phyloP scores from a whole-genome alignment of 2,329 filamentous ascomycete species.

The Cadophora gregata region DNA sequence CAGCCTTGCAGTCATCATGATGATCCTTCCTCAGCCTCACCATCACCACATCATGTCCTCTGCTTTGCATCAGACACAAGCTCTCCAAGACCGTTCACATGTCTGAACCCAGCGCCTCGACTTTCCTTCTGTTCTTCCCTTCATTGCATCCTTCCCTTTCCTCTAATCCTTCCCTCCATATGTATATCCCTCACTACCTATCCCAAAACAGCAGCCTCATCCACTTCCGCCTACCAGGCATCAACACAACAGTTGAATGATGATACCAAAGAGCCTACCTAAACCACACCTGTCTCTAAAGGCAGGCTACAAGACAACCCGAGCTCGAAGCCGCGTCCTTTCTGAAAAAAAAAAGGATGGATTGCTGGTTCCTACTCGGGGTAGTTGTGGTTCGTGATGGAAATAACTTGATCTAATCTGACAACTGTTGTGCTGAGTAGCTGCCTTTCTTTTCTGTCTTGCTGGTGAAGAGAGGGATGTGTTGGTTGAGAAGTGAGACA shows the following conservation, averaged over 20 bases:
- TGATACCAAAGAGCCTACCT: slow-evolving; percentile 42
- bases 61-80: neutral
- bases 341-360: neutral
- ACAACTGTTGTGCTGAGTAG: slow-evolving; percentile 31
- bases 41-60: neutral
- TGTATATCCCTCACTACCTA: neutral
- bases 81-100: neutral
- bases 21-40: slow-evolving; percentile 16
- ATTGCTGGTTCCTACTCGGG: slow-evolving; percentile 36
- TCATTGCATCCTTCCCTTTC: neutral
- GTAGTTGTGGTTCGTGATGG: slow-evolving; percentile 36
- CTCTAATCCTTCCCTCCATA: neutral
- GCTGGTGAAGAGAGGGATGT: no score
- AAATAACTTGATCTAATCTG: slow-evolving; percentile 46
- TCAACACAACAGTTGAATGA: slow-evolving; percentile 34
- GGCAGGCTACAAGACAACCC: slow-evolving; percentile 20
- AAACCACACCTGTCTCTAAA: slow-evolving; percentile 25
- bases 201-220: neutral
- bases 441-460: neutral
- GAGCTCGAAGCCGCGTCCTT: slow-evolving; percentile 37
- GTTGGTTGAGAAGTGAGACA: no score
- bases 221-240: slow-evolving; percentile 6
- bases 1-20: slow-evolving; percentile 9
- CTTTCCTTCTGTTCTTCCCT: neutral
- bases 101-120: neutral